Evolutionary conservation across 768 basidiomycete species (phyloP).

Genomic region (Boletus sensibilis): DNA sequence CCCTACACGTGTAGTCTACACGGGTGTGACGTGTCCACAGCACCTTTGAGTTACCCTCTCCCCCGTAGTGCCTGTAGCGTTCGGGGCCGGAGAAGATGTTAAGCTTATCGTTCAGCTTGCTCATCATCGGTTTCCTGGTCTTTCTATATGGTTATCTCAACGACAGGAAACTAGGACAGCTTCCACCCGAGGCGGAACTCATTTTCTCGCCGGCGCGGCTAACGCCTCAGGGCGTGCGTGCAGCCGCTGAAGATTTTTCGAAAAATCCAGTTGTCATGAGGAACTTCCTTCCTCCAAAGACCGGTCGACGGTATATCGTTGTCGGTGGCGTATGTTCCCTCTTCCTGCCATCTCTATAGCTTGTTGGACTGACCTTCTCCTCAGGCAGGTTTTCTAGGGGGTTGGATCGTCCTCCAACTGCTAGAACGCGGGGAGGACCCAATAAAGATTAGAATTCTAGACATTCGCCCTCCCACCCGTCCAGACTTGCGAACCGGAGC

Average conservation of each 20-base stretch:
- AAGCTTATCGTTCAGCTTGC: slow-evolving; percentile 5
- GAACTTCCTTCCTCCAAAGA: slow-evolving; percentile 60
- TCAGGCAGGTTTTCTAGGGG: slow-evolving; percentile 73
- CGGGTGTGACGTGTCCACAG: neutral
- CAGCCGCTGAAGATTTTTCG: slow-evolving; percentile 38
- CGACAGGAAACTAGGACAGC: slow-evolving; percentile 49
- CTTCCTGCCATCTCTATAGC: neutral
- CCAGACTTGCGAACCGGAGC: slow-evolving; percentile 53
- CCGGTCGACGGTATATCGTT: slow-evolving; percentile 73
- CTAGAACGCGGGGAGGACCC: slow-evolving; percentile 72
- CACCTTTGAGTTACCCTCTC: neutral
- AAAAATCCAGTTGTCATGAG: slow-evolving; percentile 36
- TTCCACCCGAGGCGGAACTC: slow-evolving; percentile 45
- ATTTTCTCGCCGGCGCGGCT: slow-evolving; percentile 53
- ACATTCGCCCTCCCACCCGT: slow-evolving; percentile 61
- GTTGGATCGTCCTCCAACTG: slow-evolving; percentile 73
- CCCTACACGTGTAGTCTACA: neutral
- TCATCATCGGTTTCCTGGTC: slow-evolving; percentile 1
- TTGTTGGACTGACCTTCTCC: neutral
- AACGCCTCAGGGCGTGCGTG: slow-evolving; percentile 42
- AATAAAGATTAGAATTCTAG: slow-evolving; percentile 60
- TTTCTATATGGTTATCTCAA: slow-evolving; percentile 48
- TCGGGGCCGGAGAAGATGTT: slow-evolving; percentile 20
- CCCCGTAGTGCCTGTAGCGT: no score
- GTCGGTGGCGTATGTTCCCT: slow-evolving; percentile 62